Conservation (phyloP, 1,284 basidiomycete genomes). For the Pseudozyma thailandica region DNA sequence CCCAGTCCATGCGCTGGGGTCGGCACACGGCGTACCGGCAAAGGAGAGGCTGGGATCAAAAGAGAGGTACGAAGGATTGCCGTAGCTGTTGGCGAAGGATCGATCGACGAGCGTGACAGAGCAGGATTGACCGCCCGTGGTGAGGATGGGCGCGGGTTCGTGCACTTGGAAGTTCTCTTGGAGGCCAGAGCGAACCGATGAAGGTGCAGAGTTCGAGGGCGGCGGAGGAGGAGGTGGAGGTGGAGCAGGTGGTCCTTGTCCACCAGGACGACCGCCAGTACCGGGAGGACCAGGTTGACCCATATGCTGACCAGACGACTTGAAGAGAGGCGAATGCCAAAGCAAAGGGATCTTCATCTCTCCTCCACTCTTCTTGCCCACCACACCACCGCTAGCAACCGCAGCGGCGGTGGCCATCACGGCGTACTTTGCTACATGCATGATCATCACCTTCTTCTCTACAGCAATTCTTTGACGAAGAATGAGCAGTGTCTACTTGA, state of each 20-base stretch:
- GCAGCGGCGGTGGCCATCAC: slow-evolving; percentile 4
- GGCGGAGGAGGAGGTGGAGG: background rate
- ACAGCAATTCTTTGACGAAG: too few species aligned
- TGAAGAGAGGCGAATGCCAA: slow-evolving; percentile 26
- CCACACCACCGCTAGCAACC: background rate
- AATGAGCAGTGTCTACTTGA: background rate
- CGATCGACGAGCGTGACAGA: slow-evolving; percentile 37
- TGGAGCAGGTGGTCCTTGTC: background rate
- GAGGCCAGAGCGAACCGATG: background rate
- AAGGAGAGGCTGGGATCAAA: slow-evolving; percentile 26
- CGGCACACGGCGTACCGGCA: slow-evolving; percentile 18
- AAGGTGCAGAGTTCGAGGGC: background rate
- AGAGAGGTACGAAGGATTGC: slow-evolving; percentile 27
- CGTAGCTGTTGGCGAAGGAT: slow-evolving; percentile 50
- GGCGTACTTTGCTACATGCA: slow-evolving; percentile 14
- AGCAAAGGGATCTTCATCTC: slow-evolving; percentile 18
- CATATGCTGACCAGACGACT: slow-evolving; percentile 9
- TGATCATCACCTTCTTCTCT: background rate
- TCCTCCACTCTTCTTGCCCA: background rate
- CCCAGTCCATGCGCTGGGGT: slow-evolving; percentile 36
- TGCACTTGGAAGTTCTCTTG: slow-evolving; percentile 27
- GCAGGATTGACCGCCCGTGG: slow-evolving; percentile 1
- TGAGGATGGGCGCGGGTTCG: slow-evolving; percentile 31
- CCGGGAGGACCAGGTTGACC: background rate
- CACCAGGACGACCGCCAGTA: background rate